phyloP scores from a whole-genome alignment of 208 protist species.

The Phytomonas serpens region DNA sequence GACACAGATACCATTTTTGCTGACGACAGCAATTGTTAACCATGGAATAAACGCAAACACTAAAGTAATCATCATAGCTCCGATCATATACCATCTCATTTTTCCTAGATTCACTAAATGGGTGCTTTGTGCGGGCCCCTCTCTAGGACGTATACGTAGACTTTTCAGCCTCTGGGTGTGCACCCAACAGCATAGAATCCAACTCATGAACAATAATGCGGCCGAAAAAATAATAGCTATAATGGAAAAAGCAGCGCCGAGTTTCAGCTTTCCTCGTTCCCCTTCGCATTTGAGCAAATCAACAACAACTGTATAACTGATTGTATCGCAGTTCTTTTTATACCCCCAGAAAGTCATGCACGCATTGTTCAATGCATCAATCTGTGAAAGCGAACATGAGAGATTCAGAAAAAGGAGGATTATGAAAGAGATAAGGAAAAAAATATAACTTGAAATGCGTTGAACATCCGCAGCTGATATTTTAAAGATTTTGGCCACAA shows the following conservation, averaged over 20 bases:
- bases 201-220: constrained; percentile 16
- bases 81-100: constrained; percentile 38
- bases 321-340: constrained; percentile 50
- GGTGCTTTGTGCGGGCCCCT: constrained; percentile 1
- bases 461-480: constrained; percentile 22
- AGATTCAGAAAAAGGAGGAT: constrained; percentile 62
- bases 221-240: constrained; percentile 44
- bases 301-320: constrained; percentile 54
- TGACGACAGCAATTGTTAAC: constrained; percentile 34
- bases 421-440: constrained; percentile 26
- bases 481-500: constrained; percentile 3
- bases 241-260: constrained; percentile 69
- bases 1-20: constrained; percentile 30
- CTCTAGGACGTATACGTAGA: constrained; percentile 4
- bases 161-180: constrained; percentile 18
- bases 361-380: constrained; percentile 46
- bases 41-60: constrained; percentile 59
- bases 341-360: constrained; percentile 84
- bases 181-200: constrained; percentile 35
- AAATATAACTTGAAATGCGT: constrained; percentile 32
- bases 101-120: constrained; percentile 12
- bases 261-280: constrained; percentile 23
- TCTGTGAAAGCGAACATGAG: constrained; percentile 49
- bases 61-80: constrained; percentile 17
- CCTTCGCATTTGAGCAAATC: constrained; percentile 25